These are phyloP conservation scores for Lasiosphaeria miniovina DNA, from an alignment of 495 filamentous ascomycete genomes.

Conservation along the genomic window DNA sequence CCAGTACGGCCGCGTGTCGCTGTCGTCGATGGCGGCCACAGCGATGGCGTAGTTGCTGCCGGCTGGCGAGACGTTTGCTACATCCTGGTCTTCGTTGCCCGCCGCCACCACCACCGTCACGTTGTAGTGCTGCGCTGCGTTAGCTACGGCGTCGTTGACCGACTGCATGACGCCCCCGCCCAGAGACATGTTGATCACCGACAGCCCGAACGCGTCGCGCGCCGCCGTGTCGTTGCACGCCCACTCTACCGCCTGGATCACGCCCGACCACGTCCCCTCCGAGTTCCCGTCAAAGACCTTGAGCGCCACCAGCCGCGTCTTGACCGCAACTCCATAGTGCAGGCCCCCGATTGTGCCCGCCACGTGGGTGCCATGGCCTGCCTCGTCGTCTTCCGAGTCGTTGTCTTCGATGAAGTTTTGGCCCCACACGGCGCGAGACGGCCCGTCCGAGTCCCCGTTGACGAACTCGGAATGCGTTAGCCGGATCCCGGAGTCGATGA, in stretches of 20 bases:
- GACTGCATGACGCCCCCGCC: conserved; percentile 48
- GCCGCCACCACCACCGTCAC: conserved; percentile 47
- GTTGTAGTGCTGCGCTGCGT: conserved; percentile 40
- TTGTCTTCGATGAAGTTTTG: conserved; percentile 4
- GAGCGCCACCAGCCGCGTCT: conserved; percentile 55
- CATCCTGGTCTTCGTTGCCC: conserved; percentile 43
- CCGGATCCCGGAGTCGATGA: conserved; percentile 57
- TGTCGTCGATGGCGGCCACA: conserved; percentile 49
- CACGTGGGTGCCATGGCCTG: conserved; percentile 60
- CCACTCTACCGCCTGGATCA: conserved; percentile 55
- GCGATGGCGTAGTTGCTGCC: conserved; percentile 51
- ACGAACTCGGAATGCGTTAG: conserved; percentile 51
- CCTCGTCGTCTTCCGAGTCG: conserved; percentile 39
- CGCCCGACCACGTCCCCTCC: conserved; percentile 26
- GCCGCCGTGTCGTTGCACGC: conserved; percentile 44
- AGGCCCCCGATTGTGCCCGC: conserved; percentile 56
- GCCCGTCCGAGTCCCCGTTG: conserved; percentile 12
- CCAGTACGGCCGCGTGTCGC: conserved; percentile 46
- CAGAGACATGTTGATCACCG: conserved; percentile 51
- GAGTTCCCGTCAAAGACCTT: conserved; percentile 52
- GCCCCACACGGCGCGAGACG: conserved; percentile 20
- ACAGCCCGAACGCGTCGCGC: conserved; percentile 30
- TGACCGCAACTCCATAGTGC: conserved; percentile 63
- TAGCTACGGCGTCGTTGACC: conserved; percentile 47
- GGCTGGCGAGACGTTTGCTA: conserved; percentile 44